Percentiles rank a stretch among this genome's conserved stretches.
Conservation (phyloP, 2,329 filamentous ascomycete species). For the Cordyceps javanica region DNA sequence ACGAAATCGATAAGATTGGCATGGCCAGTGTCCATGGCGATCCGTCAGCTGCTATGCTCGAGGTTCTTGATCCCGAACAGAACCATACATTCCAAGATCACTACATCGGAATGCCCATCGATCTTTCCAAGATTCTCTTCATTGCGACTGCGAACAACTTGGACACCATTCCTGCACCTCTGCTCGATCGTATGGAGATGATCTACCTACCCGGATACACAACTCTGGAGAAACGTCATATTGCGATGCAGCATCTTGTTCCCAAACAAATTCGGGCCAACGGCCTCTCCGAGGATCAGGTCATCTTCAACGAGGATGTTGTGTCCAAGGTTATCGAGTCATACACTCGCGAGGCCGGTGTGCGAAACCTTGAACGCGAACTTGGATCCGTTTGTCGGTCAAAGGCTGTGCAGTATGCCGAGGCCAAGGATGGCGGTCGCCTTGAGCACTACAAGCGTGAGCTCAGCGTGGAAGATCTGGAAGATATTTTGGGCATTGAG, state of each 20-base stretch:
- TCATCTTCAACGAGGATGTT: constrained; percentile 73
- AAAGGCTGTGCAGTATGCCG: constrained; percentile 92
- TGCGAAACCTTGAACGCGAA: constrained; percentile 93
- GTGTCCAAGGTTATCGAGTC: constrained; percentile 93
- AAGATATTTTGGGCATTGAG: constrained; percentile 86
- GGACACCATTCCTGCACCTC: constrained; percentile 88
- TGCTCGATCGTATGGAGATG: constrained; percentile 95
- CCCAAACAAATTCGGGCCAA: constrained; percentile 94
- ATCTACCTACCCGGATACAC: constrained; percentile 93
- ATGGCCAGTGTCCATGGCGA: constrained; percentile 89
- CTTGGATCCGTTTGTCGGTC: constrained; percentile 89
- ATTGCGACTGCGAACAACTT: constrained; percentile 94
- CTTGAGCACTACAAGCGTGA: constrained; percentile 65
- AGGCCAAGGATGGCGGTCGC: constrained; percentile 70
- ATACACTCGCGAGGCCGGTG: constrained; percentile 93
- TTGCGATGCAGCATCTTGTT: constrained; percentile 86
- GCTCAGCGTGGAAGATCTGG: constrained; percentile 73
- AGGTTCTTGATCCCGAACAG: constrained; percentile 95
- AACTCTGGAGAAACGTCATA: constrained; percentile 92
- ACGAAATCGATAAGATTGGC: constrained; percentile 97
- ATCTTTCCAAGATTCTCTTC: constrained; percentile 93
- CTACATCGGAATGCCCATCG: constrained; percentile 92
- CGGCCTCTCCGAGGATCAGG: constrained; percentile 69
- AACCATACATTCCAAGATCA: constrained; percentile 94
- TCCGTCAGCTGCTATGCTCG: constrained; percentile 93